These are phyloP conservation scores for Ogataea zsoltii DNA, from an alignment of 805 yeast species.

Conservation along the genomic window DNA sequence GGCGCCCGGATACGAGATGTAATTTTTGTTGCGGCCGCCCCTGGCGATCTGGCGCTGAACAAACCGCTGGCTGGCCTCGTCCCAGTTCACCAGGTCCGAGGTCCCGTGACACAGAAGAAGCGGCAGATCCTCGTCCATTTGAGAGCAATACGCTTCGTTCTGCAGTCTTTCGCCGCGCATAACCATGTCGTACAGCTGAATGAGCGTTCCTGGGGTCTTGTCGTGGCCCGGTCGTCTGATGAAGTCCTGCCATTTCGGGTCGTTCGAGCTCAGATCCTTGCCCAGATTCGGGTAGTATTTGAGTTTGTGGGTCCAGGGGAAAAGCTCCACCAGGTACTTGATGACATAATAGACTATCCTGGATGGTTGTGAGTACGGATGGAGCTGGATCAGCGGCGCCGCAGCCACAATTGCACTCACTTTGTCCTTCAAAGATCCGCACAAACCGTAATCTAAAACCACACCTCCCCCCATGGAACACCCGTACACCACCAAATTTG, in stretches of 20 bases:
- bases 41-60: background rate
- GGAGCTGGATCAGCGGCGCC: conserved; percentile 61
- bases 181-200: conserved; percentile 11
- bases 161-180: conserved; percentile 7
- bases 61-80: conserved; percentile 7
- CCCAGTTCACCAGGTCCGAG: conserved; percentile 39
- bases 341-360: conserved; percentile 29
- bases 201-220: conserved; percentile 9
- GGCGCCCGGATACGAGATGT: conserved; percentile 7
- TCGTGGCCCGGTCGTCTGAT: conserved; percentile 11
- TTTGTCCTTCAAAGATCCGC: conserved; percentile 48
- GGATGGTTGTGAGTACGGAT: conserved; percentile 59
- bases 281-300: conserved; percentile 12
- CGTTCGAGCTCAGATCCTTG: conserved; percentile 11
- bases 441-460: conserved; percentile 56
- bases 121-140: conserved; percentile 40
- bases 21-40: conserved; percentile 5
- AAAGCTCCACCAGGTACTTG: conserved; percentile 3
- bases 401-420: conserved; percentile 49
- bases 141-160: background rate
- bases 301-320: conserved; percentile 8
- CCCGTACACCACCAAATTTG: conserved; percentile 56
- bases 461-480: conserved; percentile 86
- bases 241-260: conserved; percentile 13
- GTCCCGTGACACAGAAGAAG: conserved; percentile 62